Conservation (phyloP, 768 basidiomycete genomes). For the Lentinula edodes region DNA sequence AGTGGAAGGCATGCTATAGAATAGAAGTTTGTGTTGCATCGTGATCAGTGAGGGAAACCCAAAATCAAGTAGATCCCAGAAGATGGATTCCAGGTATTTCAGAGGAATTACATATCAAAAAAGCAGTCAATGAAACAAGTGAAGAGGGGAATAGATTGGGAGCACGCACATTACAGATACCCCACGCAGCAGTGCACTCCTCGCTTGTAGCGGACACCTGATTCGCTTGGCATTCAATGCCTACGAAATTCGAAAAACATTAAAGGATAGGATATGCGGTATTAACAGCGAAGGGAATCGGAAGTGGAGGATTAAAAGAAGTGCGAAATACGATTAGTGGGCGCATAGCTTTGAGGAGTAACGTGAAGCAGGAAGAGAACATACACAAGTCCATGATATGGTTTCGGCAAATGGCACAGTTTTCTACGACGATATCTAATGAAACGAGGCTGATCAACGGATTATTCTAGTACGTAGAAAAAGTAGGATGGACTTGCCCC, state of each 20-base stretch:
- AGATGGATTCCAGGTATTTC: neutral
- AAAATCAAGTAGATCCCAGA: neutral
- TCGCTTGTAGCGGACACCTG: conserved; percentile 96
- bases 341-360: neutral
- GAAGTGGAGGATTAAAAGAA: too few species aligned
- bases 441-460: conserved; percentile 7
- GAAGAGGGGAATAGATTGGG: neutral
- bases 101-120: neutral
- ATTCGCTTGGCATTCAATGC: conserved; percentile 99
- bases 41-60: neutral
- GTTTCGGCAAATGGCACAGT: conserved; percentile 99
- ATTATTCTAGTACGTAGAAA: neutral
- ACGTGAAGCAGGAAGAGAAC: conserved; percentile 22
- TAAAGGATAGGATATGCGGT: neutral
- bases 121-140: neutral
- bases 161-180: conserved; percentile 86
- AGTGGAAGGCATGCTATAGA: conserved; percentile 93
- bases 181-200: conserved; percentile 98
- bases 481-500: conserved; percentile 55
- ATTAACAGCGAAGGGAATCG: too few species aligned
- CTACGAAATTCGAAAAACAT: conserved; percentile 31
- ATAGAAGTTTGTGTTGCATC: neutral
- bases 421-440: conserved; percentile 95
- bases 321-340: neutral
- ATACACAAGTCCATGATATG: conserved; percentile 99